phyloP scores from a whole-genome alignment of 1,284 basidiomycete species.

The Trametes pubescens region DNA sequence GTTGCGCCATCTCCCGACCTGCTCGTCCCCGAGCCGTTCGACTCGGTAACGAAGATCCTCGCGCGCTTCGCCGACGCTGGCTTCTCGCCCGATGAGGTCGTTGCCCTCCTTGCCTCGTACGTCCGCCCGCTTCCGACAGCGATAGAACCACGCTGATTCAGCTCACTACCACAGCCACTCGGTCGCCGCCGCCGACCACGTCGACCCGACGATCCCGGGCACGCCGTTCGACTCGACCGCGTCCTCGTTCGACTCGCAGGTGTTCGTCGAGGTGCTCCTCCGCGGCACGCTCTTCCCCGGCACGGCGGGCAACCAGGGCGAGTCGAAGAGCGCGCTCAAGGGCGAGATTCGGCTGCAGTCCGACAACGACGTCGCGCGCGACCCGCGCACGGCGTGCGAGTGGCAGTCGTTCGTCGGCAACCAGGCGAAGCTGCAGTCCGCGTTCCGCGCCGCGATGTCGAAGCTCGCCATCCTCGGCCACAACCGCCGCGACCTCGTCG shows the following conservation, averaged over 20 bases:
- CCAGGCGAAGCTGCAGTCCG: conserved; percentile 39
- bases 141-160: not conserved
- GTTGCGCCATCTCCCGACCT: conserved; percentile 37
- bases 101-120: conserved; percentile 43
- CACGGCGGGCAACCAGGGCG: conserved; percentile 32
- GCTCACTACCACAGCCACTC: conserved; percentile 22
- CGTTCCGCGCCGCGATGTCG: conserved; percentile 42
- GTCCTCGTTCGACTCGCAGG: conserved; percentile 29
- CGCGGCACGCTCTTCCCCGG: conserved; percentile 38
- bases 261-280: conserved; percentile 35
- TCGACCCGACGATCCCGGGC: conserved; percentile 31
- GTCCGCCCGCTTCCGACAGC: not conserved
- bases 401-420: conserved; percentile 41
- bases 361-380: conserved; percentile 38
- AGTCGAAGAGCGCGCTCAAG: conserved; percentile 30
- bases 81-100: conserved; percentile 42
- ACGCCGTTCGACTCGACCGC: conserved; percentile 34
- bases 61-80: conserved; percentile 37
- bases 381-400: conserved; percentile 37
- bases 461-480: conserved; percentile 44
- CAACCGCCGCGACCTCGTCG: conserved; percentile 33
- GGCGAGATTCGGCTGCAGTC: conserved; percentile 42
- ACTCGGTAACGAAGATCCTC: conserved; percentile 36
- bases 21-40: conserved; percentile 39
- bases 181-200: conserved; percentile 32